Evolutionary conservation across 2,329 filamentous ascomycete species (phyloP), one percentile per base, ranked within the genome.

Genomic region (Hypoxylon sp.): DNA sequence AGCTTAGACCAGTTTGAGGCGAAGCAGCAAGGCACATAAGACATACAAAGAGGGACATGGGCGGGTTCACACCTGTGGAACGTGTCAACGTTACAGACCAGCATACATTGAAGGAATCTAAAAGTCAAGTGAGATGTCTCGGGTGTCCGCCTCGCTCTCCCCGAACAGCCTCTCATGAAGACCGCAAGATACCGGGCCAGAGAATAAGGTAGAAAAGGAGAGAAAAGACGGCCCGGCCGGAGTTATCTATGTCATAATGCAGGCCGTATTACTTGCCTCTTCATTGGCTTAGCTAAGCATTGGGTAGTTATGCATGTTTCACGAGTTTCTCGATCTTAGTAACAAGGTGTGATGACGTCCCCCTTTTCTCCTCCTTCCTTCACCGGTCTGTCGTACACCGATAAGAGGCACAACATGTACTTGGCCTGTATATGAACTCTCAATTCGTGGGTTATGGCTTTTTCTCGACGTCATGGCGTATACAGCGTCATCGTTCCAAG

Each of bases 21-120:
- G 53, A 36, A 56, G 51, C 41, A 62, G 66, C 53, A 61, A 68
- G 65, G 60, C 60, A 66, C 65, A 53, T 43, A 56, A 66, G 63
- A 68, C 68, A 68, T 52, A 55, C 65, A 64, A 41, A 46, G 25
- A 38, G 25, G 53, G 28, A 64, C 55, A 55, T 36, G 36, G 50
- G 51, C 57, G 49, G 55, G 23, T 43, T 65, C 41, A 53, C 52
- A 58, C 55, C n/a, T 68, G 64, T 63, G 34, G 53, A 64, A 70
- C 68, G 53, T 65, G 58, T 53, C 61, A 60, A 60, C 9, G 55
- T 63, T 67, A 48, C 58, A 49, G 60, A 41, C 45, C 36, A 56
- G 34, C 36, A 34, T 14, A 30, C 23, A 28, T 28, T 21, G 28
- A n/a, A 9, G 41, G 32, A 49, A 49, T 51, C 55, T 53, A 36